A percentile compares a stretch with the other conserved stretches of the same genome.
phyloP scores from a whole-genome alignment of 257 asterid species.

The Solanum lignicaule region DNA sequence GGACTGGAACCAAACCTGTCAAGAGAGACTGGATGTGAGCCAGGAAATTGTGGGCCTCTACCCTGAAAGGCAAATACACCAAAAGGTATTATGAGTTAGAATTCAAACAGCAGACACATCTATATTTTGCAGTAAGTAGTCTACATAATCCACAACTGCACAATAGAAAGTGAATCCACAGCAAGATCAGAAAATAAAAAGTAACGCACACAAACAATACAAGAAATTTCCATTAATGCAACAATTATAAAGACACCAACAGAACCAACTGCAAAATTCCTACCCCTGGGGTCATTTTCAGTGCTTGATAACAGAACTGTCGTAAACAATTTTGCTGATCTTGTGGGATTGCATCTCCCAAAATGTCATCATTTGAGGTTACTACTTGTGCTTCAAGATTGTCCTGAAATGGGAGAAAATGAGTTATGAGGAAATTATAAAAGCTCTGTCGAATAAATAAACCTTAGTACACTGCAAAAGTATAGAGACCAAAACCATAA shows the following conservation, averaged over 20 bases:
- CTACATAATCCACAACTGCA: background rate
- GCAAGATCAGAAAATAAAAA: background rate
- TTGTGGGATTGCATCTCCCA: conserved; percentile 82
- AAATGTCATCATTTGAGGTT: conserved; percentile 76
- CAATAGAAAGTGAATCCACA: background rate
- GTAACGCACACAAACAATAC: background rate
- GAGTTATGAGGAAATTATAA: background rate
- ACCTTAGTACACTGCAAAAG: background rate
- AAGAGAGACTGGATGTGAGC: conserved; percentile 98
- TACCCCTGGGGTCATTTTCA: conserved; percentile 75
- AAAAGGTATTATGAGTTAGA: conserved; percentile 3
- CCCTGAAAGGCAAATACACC: conserved; percentile 29
- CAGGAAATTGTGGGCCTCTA: conserved; percentile 82
- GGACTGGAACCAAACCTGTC: conserved; percentile 45
- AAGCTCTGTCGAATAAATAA: background rate
- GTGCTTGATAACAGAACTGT: conserved; percentile 63
- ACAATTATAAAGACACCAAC: background rate
- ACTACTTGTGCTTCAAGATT: conserved; percentile 38
- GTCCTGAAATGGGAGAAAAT: conserved; percentile 43
- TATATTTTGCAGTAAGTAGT: background rate
- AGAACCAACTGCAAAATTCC: background rate
- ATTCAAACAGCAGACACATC: background rate
- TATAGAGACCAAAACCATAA: background rate
- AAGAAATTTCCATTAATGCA: background rate
- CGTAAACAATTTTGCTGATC: conserved; percentile 68